Evolutionary conservation across 805 yeast genomes (phyloP).

Genomic region (Wickerhamiella musiphila): DNA sequence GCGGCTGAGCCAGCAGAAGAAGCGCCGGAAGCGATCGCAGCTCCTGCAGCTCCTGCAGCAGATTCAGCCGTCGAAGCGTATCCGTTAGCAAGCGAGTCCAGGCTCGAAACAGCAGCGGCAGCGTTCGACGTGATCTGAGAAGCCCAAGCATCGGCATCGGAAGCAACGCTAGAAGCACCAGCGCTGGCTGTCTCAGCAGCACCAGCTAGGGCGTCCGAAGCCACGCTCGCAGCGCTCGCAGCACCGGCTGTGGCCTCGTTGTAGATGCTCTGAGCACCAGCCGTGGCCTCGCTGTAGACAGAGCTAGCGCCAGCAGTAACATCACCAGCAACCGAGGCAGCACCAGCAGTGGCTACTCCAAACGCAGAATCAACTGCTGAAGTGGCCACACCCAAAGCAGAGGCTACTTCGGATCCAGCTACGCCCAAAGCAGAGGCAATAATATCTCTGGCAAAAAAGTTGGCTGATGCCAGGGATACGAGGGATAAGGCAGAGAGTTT

Average conservation of each 20-base stretch:
- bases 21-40: slow-evolving; percentile 1
- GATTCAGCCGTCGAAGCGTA: background rate
- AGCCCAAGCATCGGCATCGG: slow-evolving; percentile 1
- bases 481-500: no score
- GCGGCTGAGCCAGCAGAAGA: background rate
- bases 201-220: slow-evolving; percentile 1
- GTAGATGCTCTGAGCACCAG: background rate
- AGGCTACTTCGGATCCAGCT: slow-evolving; percentile 1
- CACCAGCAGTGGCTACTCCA: background rate
- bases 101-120: background rate
- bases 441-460: background rate
- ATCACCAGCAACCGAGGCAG: background rate
- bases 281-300: slow-evolving; percentile 1
- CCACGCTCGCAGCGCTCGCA: background rate
- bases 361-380: background rate
- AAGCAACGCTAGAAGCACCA: background rate
- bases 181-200: slow-evolving; percentile 1
- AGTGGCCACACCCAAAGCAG: background rate
- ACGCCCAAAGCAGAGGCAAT: background rate
- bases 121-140: slow-evolving; percentile 2
- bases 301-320: background rate
- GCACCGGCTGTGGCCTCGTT: background rate
- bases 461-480: background rate
- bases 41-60: slow-evolving; percentile 1
- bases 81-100: background rate